Percentiles rank a stretch among this genome's conserved stretches.
These are phyloP conservation scores for Tulasnella sp. DNA, from an alignment of 768 basidiomycete genomes.

Conservation along the genomic window DNA sequence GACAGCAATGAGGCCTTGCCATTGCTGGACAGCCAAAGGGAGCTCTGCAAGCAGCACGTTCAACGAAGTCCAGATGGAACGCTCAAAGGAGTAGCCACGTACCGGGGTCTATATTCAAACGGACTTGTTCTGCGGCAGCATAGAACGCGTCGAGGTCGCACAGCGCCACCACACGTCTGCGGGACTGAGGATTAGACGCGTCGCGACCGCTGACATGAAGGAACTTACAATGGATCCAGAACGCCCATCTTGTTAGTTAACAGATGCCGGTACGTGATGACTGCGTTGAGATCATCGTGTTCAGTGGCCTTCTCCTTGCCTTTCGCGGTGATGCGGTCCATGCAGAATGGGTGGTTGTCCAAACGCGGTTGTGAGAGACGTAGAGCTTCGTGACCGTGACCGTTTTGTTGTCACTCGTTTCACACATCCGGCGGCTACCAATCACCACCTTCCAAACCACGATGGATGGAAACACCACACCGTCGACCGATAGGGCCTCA, in stretches of 20 bases:
- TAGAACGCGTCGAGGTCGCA: slow-evolving; percentile 89
- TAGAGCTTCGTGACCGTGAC: not conserved
- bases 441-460: not conserved
- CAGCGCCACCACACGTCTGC: slow-evolving; percentile 44
- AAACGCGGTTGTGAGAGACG: not conserved
- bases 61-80: slow-evolving; percentile 20
- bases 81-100: slow-evolving; percentile 18
- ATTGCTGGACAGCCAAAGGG: slow-evolving; percentile 78
- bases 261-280: slow-evolving; percentile 71
- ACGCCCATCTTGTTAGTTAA: slow-evolving; percentile 55
- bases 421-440: not conserved
- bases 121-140: slow-evolving; percentile 73
- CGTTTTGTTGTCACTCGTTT: not conserved
- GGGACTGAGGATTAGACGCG: not conserved
- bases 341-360: not conserved
- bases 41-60: slow-evolving; percentile 25
- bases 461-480: not conserved
- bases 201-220: not conserved
- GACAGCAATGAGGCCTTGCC: slow-evolving; percentile 84
- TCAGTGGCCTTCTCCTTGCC: slow-evolving; percentile 17
- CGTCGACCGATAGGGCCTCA: not conserved
- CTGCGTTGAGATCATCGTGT: slow-evolving; percentile 41
- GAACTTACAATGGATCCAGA: slow-evolving; percentile 26
- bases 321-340: slow-evolving; percentile 14
- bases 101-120: slow-evolving; percentile 48